A percentile compares a stretch with the other conserved stretches of the same genome.
Evolutionary conservation across 257 asterid genomes (phyloP).

Genomic region (Fraxinus excelsior): DNA sequence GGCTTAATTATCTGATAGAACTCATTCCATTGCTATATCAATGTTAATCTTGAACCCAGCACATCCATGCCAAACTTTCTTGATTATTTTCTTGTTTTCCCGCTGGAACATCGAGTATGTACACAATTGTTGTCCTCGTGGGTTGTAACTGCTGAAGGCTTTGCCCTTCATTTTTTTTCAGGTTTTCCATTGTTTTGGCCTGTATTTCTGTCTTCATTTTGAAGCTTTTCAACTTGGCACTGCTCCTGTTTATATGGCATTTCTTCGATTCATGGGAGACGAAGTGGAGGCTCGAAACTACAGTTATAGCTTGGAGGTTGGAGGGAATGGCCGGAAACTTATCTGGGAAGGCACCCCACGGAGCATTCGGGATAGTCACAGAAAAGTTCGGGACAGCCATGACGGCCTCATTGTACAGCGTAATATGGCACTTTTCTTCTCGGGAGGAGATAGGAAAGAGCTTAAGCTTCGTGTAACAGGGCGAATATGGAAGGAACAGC

Average conservation of each 20-base stretch:
- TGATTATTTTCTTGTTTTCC: not conserved
- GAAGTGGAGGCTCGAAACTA: conserved; percentile 52
- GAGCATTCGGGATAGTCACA: conserved; percentile 56
- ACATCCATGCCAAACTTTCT: not conserved
- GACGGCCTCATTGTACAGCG: conserved; percentile 57
- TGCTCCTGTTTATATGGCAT: conserved; percentile 61
- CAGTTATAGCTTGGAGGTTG: conserved; percentile 61
- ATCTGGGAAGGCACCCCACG: conserved; percentile 63
- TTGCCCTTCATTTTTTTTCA: conserved; percentile 15
- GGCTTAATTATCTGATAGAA: too few species aligned
- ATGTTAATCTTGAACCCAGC: not conserved
- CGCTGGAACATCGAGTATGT: not conserved
- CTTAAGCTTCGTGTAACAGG: conserved; percentile 59
- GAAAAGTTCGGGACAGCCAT: conserved; percentile 62
- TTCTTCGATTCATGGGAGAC: conserved; percentile 58
- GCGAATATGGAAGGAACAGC: conserved; percentile 58
- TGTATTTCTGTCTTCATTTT: conserved; percentile 54
- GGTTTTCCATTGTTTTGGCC: conserved; percentile 62
- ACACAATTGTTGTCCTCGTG: not conserved
- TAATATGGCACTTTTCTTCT: conserved; percentile 55
- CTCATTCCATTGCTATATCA: not conserved
- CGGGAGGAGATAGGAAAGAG: conserved; percentile 59
- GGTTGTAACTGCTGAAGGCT: conserved; percentile 1
- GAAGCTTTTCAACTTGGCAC: conserved; percentile 56
- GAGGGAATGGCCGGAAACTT: conserved; percentile 59